Percentiles rank a stretch among this genome's conserved stretches.
Conservation (phyloP, 352 stramenopile genomes). For the Globisporangium recalcitrans region DNA sequence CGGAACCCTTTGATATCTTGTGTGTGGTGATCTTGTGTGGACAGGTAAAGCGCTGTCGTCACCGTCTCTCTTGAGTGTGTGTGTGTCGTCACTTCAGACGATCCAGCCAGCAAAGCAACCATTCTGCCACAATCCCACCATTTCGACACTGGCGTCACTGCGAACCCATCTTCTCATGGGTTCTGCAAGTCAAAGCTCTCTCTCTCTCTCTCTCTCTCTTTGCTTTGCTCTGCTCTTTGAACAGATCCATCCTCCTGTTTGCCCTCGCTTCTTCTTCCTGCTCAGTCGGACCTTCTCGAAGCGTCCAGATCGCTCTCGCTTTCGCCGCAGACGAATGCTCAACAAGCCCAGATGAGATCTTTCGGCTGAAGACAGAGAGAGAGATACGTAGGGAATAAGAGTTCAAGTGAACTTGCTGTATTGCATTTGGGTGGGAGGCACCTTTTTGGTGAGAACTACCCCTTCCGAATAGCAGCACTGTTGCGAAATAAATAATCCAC, state of each 20-base stretch:
- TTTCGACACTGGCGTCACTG: constrained; percentile 1
- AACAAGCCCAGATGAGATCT: no score
- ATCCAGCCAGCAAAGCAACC: neutral
- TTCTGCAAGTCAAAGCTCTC: neutral
- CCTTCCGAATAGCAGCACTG: no score
- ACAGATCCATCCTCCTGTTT: neutral
- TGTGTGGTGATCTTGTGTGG: neutral
- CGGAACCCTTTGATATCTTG: no score
- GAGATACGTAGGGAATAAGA: no score
- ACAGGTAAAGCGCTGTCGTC: neutral
- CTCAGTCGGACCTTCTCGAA: neutral
- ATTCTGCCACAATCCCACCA: neutral
- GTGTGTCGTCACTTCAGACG: constrained; percentile 1
- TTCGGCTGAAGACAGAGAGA: no score
- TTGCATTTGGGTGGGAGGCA: neutral
- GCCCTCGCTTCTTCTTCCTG: neutral
- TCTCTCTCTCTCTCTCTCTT: no score
- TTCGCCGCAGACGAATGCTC: neutral
- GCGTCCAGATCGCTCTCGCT: neutral
- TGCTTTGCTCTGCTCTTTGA: neutral
- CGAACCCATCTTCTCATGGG: neutral
- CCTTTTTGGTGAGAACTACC: no score
- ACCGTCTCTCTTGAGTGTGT: neutral
- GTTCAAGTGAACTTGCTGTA: no score
- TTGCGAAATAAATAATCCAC: neutral